These are phyloP conservation scores for Heliosperma pusillum DNA, from an alignment of 148 eudicot genomes.

Conservation along the genomic window DNA sequence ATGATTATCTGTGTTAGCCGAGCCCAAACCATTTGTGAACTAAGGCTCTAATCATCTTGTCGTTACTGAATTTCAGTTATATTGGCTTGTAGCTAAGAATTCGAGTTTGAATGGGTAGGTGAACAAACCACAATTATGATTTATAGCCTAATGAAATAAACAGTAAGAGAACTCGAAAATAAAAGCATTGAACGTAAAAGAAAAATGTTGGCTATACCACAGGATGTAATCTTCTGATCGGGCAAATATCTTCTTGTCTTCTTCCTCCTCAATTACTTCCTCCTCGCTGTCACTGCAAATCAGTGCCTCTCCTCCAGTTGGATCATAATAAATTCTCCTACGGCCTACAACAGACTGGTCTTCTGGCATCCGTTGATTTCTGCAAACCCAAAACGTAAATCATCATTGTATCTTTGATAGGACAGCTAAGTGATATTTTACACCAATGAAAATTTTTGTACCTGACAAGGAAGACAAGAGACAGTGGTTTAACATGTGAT, in stretches of 20 bases:
- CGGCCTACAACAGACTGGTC: constrained; percentile 98
- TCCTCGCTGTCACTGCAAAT: constrained; percentile 98
- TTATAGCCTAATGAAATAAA: background rate
- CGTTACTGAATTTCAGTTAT: background rate
- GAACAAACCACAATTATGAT: background rate
- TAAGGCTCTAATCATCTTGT: background rate
- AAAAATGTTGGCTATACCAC: constrained; percentile 33
- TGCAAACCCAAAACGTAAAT: constrained; percentile 30
- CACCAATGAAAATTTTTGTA: background rate
- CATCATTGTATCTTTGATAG: background rate
- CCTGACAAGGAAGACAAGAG: too few relatives aligned
- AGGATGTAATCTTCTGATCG: constrained; percentile 83
- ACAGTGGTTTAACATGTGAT: background rate
- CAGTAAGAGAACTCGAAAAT: background rate
- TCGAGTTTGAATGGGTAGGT: background rate
- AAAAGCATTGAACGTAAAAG: background rate
- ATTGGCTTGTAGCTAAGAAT: background rate
- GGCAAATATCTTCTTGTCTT: constrained; percentile 72
- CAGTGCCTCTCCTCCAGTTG: constrained; percentile 90
- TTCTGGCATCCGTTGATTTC: constrained; percentile 97
- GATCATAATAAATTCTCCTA: constrained; percentile 95
- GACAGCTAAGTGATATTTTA: background rate
- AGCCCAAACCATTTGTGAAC: background rate
- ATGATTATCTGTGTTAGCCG: background rate
- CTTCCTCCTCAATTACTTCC: constrained; percentile 79